A percentile compares a stretch with the other conserved stretches of the same genome.
These are phyloP conservation scores for Ganoderma sinense DNA, from an alignment of 1,284 basidiomycete species.

Conservation along the genomic window DNA sequence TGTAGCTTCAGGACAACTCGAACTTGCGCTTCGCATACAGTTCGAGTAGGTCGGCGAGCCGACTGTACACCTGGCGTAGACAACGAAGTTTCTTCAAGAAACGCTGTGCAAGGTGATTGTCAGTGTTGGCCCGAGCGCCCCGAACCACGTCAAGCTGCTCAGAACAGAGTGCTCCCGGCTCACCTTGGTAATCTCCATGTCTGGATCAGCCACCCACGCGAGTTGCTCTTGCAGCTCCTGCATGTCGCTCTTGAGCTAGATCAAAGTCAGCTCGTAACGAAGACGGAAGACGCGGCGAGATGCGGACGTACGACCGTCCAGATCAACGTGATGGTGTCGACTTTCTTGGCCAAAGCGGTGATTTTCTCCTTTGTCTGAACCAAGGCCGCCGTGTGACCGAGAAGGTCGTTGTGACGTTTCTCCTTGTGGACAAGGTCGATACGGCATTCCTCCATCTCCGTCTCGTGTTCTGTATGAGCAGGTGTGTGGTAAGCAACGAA, in stretches of 20 bases:
- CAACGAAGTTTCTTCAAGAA: conserved; percentile 16
- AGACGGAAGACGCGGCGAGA: background rate
- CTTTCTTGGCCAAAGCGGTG: background rate
- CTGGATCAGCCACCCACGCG: conserved; percentile 7
- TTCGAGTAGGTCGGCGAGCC: conserved; percentile 8
- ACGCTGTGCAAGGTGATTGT: background rate
- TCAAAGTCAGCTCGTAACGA: background rate
- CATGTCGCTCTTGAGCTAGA: conserved; percentile 18
- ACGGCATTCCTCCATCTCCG: background rate
- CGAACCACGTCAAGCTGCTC: background rate
- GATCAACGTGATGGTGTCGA: background rate
- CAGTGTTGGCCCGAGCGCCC: background rate
- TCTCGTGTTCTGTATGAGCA: background rate
- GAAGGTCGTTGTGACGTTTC: background rate
- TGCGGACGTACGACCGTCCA: background rate
- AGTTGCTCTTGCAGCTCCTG: conserved; percentile 9
- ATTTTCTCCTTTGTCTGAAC: background rate
- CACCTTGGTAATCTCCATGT: conserved; percentile 8
- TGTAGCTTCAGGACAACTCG: background rate
- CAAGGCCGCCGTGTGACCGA: background rate
- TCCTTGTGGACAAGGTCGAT: background rate
- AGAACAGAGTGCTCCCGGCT: background rate
- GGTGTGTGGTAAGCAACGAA: background rate
- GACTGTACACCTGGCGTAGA: conserved; percentile 9
- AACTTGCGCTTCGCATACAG: conserved; percentile 13